Base-by-base conservation (phyloP, 2,329 filamentous ascomycete species). In the Verticillium klebahnii region DNA sequence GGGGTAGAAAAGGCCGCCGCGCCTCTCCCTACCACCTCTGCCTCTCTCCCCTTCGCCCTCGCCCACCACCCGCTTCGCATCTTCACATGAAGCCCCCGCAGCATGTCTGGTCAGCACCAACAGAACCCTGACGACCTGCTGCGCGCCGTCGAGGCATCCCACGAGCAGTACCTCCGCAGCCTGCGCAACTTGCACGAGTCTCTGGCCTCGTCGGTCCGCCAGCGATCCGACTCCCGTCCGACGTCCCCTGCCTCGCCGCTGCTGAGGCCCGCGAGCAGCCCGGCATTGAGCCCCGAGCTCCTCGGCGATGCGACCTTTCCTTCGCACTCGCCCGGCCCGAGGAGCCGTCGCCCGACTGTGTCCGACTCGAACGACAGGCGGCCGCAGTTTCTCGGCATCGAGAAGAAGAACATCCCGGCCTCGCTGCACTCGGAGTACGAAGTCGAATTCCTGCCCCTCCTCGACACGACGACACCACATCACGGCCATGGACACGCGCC, bases 181-280 rank as follows among this genome's bases (percentile, higher is more conserved):
- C 65, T 75, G 6, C 66, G 69, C 56, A 65, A 55, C 56, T 67
- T 75, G 17, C 71, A 73, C 39, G 70, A 75, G 45, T 66, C 60
- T 37, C 59, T 71, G 59, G 64, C 62, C 17, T 32, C 50, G 25
- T 59, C 58, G 5, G 62, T 54, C 32, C 54, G 56, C 25, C 60
- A 64, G 19, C 58, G 45, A n/a, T 45, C 59, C 23, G 64, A 59
- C 23, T 58, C 57, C n/a, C 55, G 34, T 11, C 17, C 57, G 19
- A 52, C 50, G 77, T 75, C 66, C 82, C 67, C 68, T 85, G 9
- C 19, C 19, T 80, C 65, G 80, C 78, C 37, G 76, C 77, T 29
- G 86, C 83, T 31, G 85, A 82, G 31, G 8, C 59, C 58, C 1
- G 57, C 61, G 2, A 58, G 58, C n/a, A 65, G 64, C n/a, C 63